phyloP scores from a whole-genome alignment of 78 protist genomes.

The slime mould (Dictyostelium discoideum) region DNA sequence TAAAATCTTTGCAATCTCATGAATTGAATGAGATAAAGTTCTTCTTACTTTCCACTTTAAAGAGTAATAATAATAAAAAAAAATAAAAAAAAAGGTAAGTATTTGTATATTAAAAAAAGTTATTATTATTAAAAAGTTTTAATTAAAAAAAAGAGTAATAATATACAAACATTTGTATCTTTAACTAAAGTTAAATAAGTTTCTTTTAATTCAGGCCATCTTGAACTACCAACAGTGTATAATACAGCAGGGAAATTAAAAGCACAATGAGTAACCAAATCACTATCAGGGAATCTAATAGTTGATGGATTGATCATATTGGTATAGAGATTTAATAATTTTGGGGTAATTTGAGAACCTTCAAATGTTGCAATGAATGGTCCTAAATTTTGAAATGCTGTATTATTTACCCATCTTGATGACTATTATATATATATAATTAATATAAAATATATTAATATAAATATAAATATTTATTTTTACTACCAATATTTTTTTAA shows the following conservation, averaged over 20 bases:
- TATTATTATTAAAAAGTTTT: too few relatives aligned
- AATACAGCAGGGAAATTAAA: constrained; percentile 84
- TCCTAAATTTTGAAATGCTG: constrained; percentile 81
- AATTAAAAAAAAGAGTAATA: neutral
- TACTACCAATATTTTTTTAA: neutral
- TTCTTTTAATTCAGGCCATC: constrained; percentile 80
- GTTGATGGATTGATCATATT: constrained; percentile 40
- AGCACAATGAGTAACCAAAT: constrained; percentile 77
- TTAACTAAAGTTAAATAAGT: constrained; percentile 59
- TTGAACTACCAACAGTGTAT: constrained; percentile 67
- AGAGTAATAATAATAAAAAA: neutral
- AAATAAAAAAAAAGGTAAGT: neutral
- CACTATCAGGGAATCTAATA: constrained; percentile 68
- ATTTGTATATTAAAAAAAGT: too few relatives aligned
- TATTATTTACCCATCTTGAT: constrained; percentile 83
- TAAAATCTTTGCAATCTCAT: constrained; percentile 76
- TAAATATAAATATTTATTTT: neutral
- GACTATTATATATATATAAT: neutral
- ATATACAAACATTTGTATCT: constrained; percentile 52
- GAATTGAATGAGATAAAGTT: constrained; percentile 83
- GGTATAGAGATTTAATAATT: constrained; percentile 29
- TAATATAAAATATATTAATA: neutral
- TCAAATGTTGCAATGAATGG: constrained; percentile 84
- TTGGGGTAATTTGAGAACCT: constrained; percentile 57
- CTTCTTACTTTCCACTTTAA: constrained; percentile 84